Percentiles rank a stretch among this genome's conserved stretches.
phyloP scores from a whole-genome alignment of 2,329 filamentous ascomycete genomes.

The Pseudogymnoascus sp. region DNA sequence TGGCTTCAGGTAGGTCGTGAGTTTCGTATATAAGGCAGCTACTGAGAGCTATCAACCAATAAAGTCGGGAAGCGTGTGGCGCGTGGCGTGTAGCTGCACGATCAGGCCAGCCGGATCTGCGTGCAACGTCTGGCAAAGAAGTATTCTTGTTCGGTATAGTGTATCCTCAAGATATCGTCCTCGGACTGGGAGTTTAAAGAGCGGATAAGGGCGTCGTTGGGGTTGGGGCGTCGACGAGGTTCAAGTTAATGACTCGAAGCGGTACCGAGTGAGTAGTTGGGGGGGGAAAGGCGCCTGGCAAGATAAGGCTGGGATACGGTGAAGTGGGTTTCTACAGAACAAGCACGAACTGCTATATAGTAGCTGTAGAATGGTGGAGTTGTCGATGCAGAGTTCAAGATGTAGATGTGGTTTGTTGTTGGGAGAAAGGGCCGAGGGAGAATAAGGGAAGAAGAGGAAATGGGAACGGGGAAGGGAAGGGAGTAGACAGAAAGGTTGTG shows the following conservation, averaged over 20 bases:
- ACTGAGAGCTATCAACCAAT: slow-evolving; percentile 6
- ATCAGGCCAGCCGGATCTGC: slow-evolving; percentile 7
- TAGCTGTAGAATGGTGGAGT: neutral
- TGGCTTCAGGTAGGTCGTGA: neutral
- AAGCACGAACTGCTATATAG: neutral
- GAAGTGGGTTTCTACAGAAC: slow-evolving; percentile 5
- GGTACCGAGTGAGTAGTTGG: neutral
- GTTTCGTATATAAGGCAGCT: slow-evolving; percentile 6
- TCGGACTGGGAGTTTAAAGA: neutral
- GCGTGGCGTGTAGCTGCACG: slow-evolving; percentile 3
- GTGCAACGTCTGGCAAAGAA: slow-evolving; percentile 5
- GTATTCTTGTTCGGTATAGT: neutral
- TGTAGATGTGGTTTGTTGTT: neutral
- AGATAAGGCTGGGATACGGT: slow-evolving; percentile 6
- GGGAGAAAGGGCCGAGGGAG: neutral
- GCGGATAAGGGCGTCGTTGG: neutral
- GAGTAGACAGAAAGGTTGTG: slow-evolving; percentile 5
- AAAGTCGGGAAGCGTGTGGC: neutral
- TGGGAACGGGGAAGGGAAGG: neutral
- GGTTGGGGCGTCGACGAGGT: neutral
- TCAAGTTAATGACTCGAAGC: slow-evolving; percentile 8
- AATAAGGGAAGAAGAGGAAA: neutral
- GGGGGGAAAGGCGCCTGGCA: neutral
- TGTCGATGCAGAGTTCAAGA: neutral
- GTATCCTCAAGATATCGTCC: neutral